phyloP scores from a whole-genome alignment of 2,329 filamentous ascomycete genomes.

The Penicillium sp. region DNA sequence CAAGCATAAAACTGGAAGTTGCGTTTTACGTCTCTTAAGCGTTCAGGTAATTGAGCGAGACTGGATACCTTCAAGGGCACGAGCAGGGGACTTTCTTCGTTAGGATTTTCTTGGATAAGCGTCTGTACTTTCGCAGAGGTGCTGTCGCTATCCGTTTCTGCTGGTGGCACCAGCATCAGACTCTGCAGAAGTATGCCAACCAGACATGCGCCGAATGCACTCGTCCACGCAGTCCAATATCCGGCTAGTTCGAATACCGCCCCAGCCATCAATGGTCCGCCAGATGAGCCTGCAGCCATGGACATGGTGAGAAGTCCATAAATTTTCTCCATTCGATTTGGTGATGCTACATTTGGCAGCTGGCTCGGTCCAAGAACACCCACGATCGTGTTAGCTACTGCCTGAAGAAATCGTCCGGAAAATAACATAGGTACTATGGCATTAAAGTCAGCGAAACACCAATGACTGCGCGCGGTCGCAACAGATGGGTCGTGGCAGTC shows the following conservation, averaged over 20 bases:
- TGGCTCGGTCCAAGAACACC: background rate
- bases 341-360: background rate
- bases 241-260: constrained; percentile 33
- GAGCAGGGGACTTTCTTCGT: background rate
- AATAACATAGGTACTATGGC: background rate
- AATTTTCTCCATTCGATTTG: background rate
- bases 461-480: background rate
- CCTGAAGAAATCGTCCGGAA: background rate
- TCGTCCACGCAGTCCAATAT: constrained; percentile 37
- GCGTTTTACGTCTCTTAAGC: background rate
- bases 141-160: background rate
- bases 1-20: background rate
- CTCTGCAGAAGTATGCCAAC: constrained; percentile 36
- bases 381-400: background rate
- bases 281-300: constrained; percentile 32
- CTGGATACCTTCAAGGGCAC: background rate
- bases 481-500: background rate
- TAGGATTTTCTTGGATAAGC: background rate
- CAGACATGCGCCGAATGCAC: constrained; percentile 31
- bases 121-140: background rate
- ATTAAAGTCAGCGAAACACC: background rate
- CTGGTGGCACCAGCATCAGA: constrained; percentile 29
- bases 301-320: constrained; percentile 29
- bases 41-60: background rate
- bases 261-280: constrained; percentile 35